A percentile compares a stretch with the other conserved stretches of the same genome.
Evolutionary conservation across 208 protist species (phyloP).

Genomic region (Trypanosoma caninum): DNA sequence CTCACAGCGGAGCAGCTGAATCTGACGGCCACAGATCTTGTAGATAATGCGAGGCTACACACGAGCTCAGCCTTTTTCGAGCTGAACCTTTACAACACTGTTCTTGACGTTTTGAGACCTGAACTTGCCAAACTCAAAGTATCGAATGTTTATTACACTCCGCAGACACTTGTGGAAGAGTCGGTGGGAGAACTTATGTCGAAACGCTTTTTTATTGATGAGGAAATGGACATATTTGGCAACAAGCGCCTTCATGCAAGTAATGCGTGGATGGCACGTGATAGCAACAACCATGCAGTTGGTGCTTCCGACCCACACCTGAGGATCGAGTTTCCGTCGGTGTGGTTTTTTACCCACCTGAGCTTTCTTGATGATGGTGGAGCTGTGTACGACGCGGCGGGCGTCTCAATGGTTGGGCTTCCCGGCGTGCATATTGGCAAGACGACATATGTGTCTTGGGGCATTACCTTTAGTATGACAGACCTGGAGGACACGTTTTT

Average conservation of each 20-base stretch:
- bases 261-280: slow-evolving; percentile 50
- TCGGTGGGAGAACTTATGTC: slow-evolving; percentile 13
- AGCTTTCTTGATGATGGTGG: slow-evolving; percentile 35
- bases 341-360: slow-evolving; percentile 60
- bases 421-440: slow-evolving; percentile 53
- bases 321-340: slow-evolving; percentile 44
- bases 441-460: slow-evolving; percentile 56
- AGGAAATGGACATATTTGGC: slow-evolving; percentile 29
- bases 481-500: slow-evolving; percentile 65
- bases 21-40: slow-evolving; percentile 7
- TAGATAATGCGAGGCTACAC: neutral
- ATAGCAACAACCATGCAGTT: slow-evolving; percentile 30
- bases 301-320: slow-evolving; percentile 62
- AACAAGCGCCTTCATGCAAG: slow-evolving; percentile 43
- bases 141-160: no score
- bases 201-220: slow-evolving; percentile 9
- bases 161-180: slow-evolving; percentile 15
- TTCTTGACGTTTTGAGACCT: slow-evolving; percentile 5
- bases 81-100: slow-evolving; percentile 28
- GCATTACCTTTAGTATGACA: slow-evolving; percentile 66
- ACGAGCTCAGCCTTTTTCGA: slow-evolving; percentile 14
- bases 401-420: slow-evolving; percentile 41
- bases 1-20: slow-evolving; percentile 32
- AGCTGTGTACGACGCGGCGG: slow-evolving; percentile 36
- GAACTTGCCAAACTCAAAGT: no score